Percentiles rank a stretch among this genome's conserved stretches.
phyloP scores from a whole-genome alignment of 2,329 filamentous ascomycete genomes.

The Calonectria honghensis region DNA sequence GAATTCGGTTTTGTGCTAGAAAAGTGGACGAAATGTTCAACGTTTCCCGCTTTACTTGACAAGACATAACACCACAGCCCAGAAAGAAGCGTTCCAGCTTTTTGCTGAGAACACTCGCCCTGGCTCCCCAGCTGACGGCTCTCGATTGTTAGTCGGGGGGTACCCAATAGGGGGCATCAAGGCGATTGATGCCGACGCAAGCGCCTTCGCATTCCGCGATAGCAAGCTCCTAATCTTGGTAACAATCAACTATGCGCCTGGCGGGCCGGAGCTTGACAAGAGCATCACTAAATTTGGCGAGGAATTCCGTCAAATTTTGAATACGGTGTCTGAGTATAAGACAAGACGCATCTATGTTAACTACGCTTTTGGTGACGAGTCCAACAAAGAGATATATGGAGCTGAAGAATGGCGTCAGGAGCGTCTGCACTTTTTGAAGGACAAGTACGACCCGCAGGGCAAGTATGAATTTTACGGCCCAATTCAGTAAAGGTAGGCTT shows the following conservation, averaged over 20 bases:
- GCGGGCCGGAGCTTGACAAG: constrained; percentile 37
- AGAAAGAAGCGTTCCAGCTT: constrained; percentile 42
- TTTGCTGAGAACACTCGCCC: constrained; percentile 41
- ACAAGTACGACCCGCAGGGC: neutral
- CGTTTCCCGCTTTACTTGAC: constrained; percentile 53
- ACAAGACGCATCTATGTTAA: constrained; percentile 35
- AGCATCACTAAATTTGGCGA: constrained; percentile 45
- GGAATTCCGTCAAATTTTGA: constrained; percentile 43
- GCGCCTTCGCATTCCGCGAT: constrained; percentile 49
- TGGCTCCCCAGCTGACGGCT: constrained; percentile 42
- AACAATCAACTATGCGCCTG: constrained; percentile 47
- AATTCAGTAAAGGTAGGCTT: neutral
- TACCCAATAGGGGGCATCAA: constrained; percentile 67
- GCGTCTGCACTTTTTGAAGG: neutral
- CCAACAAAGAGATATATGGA: neutral
- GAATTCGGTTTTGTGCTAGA: constrained; percentile 44
- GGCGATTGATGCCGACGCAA: neutral
- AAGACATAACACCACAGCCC: constrained; percentile 43
- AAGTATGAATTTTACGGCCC: neutral
- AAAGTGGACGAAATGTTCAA: constrained; percentile 47
- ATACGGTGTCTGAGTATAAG: constrained; percentile 31
- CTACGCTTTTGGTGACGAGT: neutral
- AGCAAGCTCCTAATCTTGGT: constrained; percentile 49
- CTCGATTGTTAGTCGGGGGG: constrained; percentile 73
- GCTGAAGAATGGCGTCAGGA: neutral